A percentile compares a stretch with the other conserved stretches of the same genome.
phyloP scores from a whole-genome alignment of 169 alveolate genomes.

The Plasmodium falciparum region DNA sequence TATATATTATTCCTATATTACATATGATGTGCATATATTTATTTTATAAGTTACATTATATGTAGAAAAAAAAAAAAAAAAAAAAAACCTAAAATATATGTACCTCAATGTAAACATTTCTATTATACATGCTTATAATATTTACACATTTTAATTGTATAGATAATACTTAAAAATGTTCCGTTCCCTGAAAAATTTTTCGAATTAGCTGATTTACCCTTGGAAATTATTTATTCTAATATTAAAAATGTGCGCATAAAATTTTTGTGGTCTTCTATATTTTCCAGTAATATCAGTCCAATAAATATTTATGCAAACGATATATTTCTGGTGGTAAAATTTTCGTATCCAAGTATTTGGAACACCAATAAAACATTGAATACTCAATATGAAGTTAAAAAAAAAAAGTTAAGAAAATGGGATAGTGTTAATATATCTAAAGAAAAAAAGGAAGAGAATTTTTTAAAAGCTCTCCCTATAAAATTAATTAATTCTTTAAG shows the following conservation, averaged over 20 bases:
- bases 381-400: conserved; percentile 42
- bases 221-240: conserved; percentile 85
- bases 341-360: conserved; percentile 84
- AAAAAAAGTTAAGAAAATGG: conserved; percentile 50
- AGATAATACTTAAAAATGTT: conserved; percentile 83
- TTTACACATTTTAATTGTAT: neutral
- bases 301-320: conserved; percentile 80
- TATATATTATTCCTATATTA: neutral
- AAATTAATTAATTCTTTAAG: conserved; percentile 84
- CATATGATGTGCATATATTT: neutral
- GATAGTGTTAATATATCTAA: conserved; percentile 60
- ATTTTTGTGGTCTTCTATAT: conserved; percentile 84
- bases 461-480: conserved; percentile 83
- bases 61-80: neutral
- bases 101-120: neutral
- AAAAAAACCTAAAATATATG: neutral
- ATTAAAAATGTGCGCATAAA: conserved; percentile 82
- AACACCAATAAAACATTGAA: conserved; percentile 49
- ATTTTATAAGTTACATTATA: neutral
- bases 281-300: conserved; percentile 76
- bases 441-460: conserved; percentile 78
- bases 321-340: conserved; percentile 79
- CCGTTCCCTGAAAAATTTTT: conserved; percentile 88
- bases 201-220: conserved; percentile 88
- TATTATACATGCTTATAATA: neutral